Base-by-base conservation (phyloP, 306 rosid genomes). In the Castanospermum australe region DNA sequence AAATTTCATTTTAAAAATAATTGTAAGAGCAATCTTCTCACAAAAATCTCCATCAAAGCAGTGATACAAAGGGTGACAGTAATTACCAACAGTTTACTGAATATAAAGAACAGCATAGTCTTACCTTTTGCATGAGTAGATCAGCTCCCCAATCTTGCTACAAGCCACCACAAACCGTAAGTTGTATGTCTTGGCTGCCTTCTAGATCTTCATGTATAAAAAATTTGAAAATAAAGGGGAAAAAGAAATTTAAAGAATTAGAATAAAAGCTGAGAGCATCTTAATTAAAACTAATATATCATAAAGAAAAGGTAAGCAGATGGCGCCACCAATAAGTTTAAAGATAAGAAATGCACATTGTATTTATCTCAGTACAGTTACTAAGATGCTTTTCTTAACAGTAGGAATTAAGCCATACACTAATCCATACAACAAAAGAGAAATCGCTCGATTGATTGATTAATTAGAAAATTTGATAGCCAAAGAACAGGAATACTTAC, bases 161-260 rank as follows among this genome's bases (percentile, higher is more conserved):
- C 71, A 76, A 73, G 81, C 73, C 82, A 62, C 79, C 67, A 55
- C 79, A 79, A 71, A 36, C 83, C 1, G 2, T 47, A 35, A 71
- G 57, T 76, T 75, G 76, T 64, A 75, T 35, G 84, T 75, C 86
- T 6, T 79, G 33, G 25, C 59, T 65, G 42, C 51, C 84, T 76
- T 82, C 89, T 79, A 71, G 67, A 76, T 83, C 87, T 82, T 55
- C 64, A 57, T 30, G 68, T 45, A 74, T 45, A 69, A 55, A 55
- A 75, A 74, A 45, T 52, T 52, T 72, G 62, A 76, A 55, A n/a
- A 48, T 51, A 70, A 28, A 18, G 50, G 11, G 12, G 14, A 17
- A 44, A n/a, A 45, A 28, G 20, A 12, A 59, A 8, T 1, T 20
- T 21, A 21, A 48, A 32, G 15, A 30, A 57, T 45, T 5, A 6